Base-by-base conservation (phyloP, 2,329 filamentous ascomycete species). In the Neodidymelliopsis sp. region DNA sequence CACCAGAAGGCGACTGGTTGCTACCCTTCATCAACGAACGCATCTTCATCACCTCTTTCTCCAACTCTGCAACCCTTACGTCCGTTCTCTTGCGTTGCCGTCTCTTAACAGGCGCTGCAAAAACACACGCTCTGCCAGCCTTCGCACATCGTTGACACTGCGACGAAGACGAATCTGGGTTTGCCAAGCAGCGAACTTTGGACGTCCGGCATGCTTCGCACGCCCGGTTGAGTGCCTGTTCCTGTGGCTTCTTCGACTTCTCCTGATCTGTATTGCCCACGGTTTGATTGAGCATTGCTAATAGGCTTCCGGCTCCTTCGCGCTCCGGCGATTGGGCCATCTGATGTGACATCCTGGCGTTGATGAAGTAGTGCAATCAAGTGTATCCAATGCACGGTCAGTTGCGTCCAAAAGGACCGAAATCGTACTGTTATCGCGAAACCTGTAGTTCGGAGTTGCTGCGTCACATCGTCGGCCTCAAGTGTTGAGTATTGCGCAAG, bases 61-160 rank as follows among this genome's bases (percentile, higher is more conserved):
- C 70, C 6, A 72, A 49, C 30, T 72, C 70, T 20, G 70, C 67
- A 5, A 72, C 69, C 13, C 70, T 57, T 8, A 71, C 67, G 46
- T 72, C 70, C 36, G 70, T 72, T 33, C 69, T 62, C 28, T 72
- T 72, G 5, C 69, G 58, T 38, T 72, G 70, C 10, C 68, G 53
- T 25, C 70, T 57, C 55, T 72, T 72, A 33, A 62, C 65, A n/a
- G 70, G 69, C 2, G 69, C 55, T 12, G 68, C 67, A 53, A 72
- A 72, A n/a, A 71, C 31, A 46, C 70, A 72, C 10, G 54, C 31
- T 40, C 58, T 57, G 11, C 62, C 65, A 19, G 66, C 67, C 46
- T 67, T 72, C 30, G 68, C 65, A 49, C 70, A 72, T 51, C 70
- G 57, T 35, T 72, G 68, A 30, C 70, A 72, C 35, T 66, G 65